phyloP scores from a whole-genome alignment of 768 basidiomycete genomes.

The Dioszegia aurantiaca region DNA sequence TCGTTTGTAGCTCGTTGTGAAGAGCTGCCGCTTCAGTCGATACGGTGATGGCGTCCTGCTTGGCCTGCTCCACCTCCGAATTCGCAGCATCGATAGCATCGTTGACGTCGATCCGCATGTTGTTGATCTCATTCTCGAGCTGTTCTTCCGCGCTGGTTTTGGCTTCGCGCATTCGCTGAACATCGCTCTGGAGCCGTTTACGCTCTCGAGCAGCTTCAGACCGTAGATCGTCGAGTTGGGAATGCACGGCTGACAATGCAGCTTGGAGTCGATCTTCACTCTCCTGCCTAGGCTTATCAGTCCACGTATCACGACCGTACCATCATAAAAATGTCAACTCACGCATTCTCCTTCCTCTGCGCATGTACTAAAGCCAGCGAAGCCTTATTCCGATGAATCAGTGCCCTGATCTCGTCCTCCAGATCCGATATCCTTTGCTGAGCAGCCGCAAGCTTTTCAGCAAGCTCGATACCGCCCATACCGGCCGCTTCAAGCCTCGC shows the following conservation, averaged over 20 bases:
- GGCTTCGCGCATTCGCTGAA: constrained; percentile 24
- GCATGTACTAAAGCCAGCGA: constrained; percentile 33
- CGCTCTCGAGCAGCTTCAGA: constrained; percentile 26
- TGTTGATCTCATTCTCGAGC: constrained; percentile 26
- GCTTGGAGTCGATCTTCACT: constrained; percentile 23
- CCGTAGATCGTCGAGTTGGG: constrained; percentile 31
- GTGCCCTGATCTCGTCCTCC: constrained; percentile 37
- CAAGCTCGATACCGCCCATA: constrained; percentile 34
- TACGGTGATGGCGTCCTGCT: constrained; percentile 12
- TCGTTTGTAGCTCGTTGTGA: background rate
- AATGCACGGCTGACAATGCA: constrained; percentile 30
- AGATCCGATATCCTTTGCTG: constrained; percentile 37
- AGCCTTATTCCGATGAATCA: constrained; percentile 36
- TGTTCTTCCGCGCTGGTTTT: constrained; percentile 16
- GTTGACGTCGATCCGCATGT: constrained; percentile 23
- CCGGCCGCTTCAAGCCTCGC: constrained; percentile 47
- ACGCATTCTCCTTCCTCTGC: constrained; percentile 32
- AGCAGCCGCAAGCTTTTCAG: constrained; percentile 43
- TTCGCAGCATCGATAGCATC: constrained; percentile 15
- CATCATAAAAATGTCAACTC: constrained; percentile 5
- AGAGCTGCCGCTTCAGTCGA: constrained; percentile 8
- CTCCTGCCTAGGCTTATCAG: constrained; percentile 18
- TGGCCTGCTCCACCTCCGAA: constrained; percentile 15
- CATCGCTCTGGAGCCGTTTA: constrained; percentile 28
- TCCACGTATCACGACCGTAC: background rate